Base-by-base conservation (phyloP, 176 grass and related monocot genomes). In the Paspalum notatum region DNA sequence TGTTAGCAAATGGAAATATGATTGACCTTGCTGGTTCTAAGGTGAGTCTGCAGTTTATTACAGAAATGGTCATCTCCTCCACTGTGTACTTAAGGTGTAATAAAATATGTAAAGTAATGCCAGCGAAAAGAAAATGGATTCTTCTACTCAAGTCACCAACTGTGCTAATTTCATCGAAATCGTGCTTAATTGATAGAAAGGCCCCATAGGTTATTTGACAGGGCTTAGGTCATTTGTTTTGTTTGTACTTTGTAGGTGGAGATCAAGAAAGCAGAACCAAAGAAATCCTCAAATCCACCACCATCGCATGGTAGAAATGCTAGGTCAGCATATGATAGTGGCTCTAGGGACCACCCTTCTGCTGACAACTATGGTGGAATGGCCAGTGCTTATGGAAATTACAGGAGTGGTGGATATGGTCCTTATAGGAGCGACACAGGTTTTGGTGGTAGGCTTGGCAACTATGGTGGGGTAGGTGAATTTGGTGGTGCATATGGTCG, bases 261-360 rank as follows among this genome's bases (percentile, higher is more conserved):
- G 87, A 90, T 98, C 84, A 98, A 98, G 88, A 98, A 89, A 92
- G 96, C 96, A 81, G 92, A 98, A 94, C 96, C 92, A 91, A 98
- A 95, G 96, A 98, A 95, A 91, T 82, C 84, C 62, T 86, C 88
- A 77, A 93, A 91, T 66, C 74, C 79, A 83, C 86, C 83, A 71
- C 48, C 47, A 40, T 77, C 58, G 50, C 75, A 74, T 94, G 88
- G 61, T 97, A 94, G 87, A 74, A 85, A 85, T 78, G 82, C 92
- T 93, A 92, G 88, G 46, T 72, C 86, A 75, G 89, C 80, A 74
- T 87, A 86, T 94, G 84, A 82, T 97, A 92, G 89, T 74, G 84
- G 87, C 75, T 68, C 86, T 93, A 92, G 92, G 80, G 75, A 85
- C 18, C 88, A 77, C 41, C 83, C 90, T 77, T 93, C 90, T 91